Evolutionary conservation across 1,284 basidiomycete genomes (phyloP), one percentile per base, ranked within the genome.

Genomic region (Apiotrichum mycotoxinovorans): DNA sequence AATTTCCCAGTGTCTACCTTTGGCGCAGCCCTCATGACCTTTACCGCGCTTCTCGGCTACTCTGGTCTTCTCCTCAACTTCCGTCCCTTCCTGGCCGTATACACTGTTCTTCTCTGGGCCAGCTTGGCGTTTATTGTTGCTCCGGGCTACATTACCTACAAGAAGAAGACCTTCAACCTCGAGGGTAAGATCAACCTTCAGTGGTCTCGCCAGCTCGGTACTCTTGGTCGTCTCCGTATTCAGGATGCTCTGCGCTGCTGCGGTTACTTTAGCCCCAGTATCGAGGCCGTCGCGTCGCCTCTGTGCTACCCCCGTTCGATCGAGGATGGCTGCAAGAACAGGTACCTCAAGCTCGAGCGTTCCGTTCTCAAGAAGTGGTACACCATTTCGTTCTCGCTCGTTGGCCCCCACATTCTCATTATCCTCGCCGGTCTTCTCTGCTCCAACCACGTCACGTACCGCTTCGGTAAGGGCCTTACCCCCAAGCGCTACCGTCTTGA

Each of bases 401-500:
- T 85, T 11, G 83, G 84, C 18, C 69, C 85, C 41, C 86, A 88
- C 65, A 66, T 89, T 56, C 56, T 80, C 35, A 85, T 86, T 73
- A 85, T 89, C 60, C 63, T 85, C 49, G 78, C 83, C 1, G 81
- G 83, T 15, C 72, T 89, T 48, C 74, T 87, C 40, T 87, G 85
- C 73, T 83, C 83, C 20, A 86, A 87, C 71, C 85, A 87, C 63
- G 82, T 88, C 66, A 87, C 86, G 14, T 87, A 87, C 69, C 78
- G 86, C 51, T 87, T 87, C 71, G 86, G 86, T 22, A 88, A 88
- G 77, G 86, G 86, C 38, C 82, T 88, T 80, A 87, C 84, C 77
- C 87, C 87, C 26, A 83, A 86, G 77, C 82, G 83, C 22, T 88
- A 87, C 72, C 77, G 85, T 23, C 75, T 88, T 50, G 83, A 83